Base-by-base conservation (phyloP, 2,329 filamentous ascomycete genomes). In the Waltergamsia citrina region DNA sequence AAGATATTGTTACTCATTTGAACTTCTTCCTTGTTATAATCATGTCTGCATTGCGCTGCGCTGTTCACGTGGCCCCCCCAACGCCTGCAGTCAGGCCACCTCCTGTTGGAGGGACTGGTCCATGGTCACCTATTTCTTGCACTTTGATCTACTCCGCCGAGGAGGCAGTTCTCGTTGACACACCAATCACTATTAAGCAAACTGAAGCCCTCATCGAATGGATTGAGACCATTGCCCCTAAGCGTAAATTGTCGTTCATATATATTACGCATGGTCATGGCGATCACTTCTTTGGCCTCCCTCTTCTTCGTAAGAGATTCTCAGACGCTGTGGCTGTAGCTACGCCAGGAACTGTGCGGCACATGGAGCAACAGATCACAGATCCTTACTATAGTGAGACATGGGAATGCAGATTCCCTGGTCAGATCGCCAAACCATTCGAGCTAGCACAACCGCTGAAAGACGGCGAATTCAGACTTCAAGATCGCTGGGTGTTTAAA, bases 181-280 rank as follows among this genome's bases (percentile, higher is more conserved):
- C 58, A 2, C 48, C 51, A 3, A 45, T 46, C 43, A 57, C 43
- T 29, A 47, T 44, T 9, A 19, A 39, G 1, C 52, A 61, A 38
- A 51, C 48, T 4, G 36, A 47, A 6, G 48, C 43, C 1, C 43
- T 63, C 4, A 47, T 45, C 4, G 35, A 45, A 11, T 65, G 58
- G 58, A 56, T 64, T 37, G 45, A 55, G n/a, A 37, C 36, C 1
- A 51, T 48, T 3, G 44, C 51, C 4, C 46, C 48, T 1, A 38
- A 35, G 14, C 49, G 48, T 14, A 44, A 43, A 4, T 43, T 63
- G 0, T 40, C 38, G 4, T 52, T 52, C 23, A 54, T 62, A 20
- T 63, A 61, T 42, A 54, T 61, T 33, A 63, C 59, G 0, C 59
- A 62, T 31, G 56, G 56, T n/a, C 59, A 63, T 32, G 58, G 49